Conservation (phyloP, 345 rosid genomes). For the Euclidium syriacum region DNA sequence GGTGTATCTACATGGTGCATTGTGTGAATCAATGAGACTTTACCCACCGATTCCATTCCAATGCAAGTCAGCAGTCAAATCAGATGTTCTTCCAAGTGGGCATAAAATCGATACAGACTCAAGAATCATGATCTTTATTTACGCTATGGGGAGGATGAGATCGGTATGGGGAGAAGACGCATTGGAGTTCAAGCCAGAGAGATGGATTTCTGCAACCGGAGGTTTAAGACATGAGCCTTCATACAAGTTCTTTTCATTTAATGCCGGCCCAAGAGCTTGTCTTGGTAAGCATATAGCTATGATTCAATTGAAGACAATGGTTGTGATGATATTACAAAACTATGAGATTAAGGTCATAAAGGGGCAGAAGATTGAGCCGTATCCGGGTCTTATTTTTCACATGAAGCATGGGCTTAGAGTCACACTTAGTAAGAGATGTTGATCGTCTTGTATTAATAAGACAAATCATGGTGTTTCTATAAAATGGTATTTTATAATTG, state of each 20-base stretch:
- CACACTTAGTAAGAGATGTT: not conserved
- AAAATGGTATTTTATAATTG: not conserved
- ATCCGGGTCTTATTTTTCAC: not conserved
- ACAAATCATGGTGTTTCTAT: not conserved
- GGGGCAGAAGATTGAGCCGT: not conserved
- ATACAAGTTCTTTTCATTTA: constrained; percentile 16
- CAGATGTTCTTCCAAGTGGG: constrained; percentile 34
- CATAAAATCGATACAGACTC: constrained; percentile 18
- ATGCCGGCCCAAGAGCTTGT: constrained; percentile 12
- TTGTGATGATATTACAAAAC: constrained; percentile 8
- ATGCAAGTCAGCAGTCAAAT: not conserved
- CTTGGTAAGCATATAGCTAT: constrained; percentile 15
- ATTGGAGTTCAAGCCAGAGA: constrained; percentile 25
- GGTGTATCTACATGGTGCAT: constrained; percentile 29
- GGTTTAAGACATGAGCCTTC: constrained; percentile 8
- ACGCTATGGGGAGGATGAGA: constrained; percentile 32
- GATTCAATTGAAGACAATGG: constrained; percentile 11
- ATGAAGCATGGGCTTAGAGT: constrained; percentile 12
- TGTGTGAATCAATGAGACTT: constrained; percentile 32
- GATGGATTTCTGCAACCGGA: constrained; percentile 8
- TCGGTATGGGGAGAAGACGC: constrained; percentile 30
- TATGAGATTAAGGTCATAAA: constrained; percentile 7
- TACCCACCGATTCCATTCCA: constrained; percentile 29
- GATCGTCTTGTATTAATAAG: not conserved
- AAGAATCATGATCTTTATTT: constrained; percentile 11